These are phyloP conservation scores for Nicotiana knightiana DNA, from an alignment of 257 asterid species.

Conservation along the genomic window DNA sequence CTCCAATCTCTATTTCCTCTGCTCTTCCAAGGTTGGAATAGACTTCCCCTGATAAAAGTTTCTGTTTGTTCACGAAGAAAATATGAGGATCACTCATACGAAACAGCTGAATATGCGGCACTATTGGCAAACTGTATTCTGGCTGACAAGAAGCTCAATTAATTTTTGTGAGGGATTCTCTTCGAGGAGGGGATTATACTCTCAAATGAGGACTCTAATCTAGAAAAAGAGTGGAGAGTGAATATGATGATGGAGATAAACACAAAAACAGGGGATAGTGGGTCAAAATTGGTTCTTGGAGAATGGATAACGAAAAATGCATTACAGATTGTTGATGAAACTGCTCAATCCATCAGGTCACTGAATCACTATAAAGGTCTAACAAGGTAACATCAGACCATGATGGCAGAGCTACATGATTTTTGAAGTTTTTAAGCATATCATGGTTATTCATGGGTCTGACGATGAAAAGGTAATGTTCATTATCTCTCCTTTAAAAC, in stretches of 20 bases:
- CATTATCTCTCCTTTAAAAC: background rate
- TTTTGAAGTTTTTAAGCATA: background rate
- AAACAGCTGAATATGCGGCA: background rate
- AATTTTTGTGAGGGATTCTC: background rate
- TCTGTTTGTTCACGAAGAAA: background rate
- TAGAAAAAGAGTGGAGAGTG: background rate
- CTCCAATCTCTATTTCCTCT: background rate
- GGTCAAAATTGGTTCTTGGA: background rate
- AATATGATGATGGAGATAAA: background rate
- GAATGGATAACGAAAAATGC: background rate
- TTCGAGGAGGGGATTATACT: background rate
- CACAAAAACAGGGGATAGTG: background rate
- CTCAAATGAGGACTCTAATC: conserved; percentile 2
- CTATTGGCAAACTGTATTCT: background rate
- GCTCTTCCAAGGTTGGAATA: background rate
- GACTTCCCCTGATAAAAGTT: background rate
- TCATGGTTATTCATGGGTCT: background rate
- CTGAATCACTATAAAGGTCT: background rate
- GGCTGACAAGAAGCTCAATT: background rate
- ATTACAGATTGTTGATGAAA: background rate
- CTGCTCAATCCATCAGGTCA: background rate
- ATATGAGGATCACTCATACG: background rate
- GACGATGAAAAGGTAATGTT: background rate
- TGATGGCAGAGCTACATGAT: background rate
- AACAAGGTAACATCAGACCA: background rate